Evolutionary conservation across 2,329 filamentous ascomycete genomes (phyloP), one percentile per base, ranked within the genome.

Genomic region (Fusarium pilosicola): DNA sequence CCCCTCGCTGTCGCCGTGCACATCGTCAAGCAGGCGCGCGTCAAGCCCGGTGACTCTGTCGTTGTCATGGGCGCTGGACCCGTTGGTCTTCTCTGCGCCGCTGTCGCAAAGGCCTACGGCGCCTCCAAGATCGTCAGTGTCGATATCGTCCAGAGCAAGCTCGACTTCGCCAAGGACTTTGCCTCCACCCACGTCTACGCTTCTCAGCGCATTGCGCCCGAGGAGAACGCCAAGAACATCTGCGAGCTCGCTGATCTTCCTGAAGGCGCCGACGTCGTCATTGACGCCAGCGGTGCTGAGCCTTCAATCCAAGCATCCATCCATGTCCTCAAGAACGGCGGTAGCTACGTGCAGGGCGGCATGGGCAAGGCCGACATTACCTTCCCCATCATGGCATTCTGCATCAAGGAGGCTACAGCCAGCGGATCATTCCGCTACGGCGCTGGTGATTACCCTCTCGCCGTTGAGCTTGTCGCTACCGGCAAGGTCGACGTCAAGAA

Each of bases 391-490:
- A 93, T 96, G 89, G 92, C 93, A 10, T 87, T 97, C 80, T 97
- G 95, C 82, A 88, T 91, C 57, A 98, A 98, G 85, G 96, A 98
- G 86, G 87, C 97, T 58, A 97, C 92, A 17, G 88, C 93, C 52
- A 93, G 92, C 80, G 96, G 96, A 28, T 95, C 92, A 71, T 98
- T 98, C 88, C 90, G 96, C 44, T 98, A 98, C 83, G 92, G 92
- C 7, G 89, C 90, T 62, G 95, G 95, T 26, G 96, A 98, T 83
- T 98, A 98, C 83, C 89, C 91, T 80, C 89, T 95, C 12, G 94
- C 94, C 9, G 87, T 98, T 51, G 90, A 94, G 73, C 87, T 98
- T 70, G 90, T 97, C 3, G 88, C 88, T 13, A 87, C 85, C 32
- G 93, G 93, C 56, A 90, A 90, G 81, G 89, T 98, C 45, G 90